A percentile compares a stretch with the other conserved stretches of the same genome.
phyloP scores from a whole-genome alignment of 768 basidiomycete species.

The Porpolomopsis calyptriformis region DNA sequence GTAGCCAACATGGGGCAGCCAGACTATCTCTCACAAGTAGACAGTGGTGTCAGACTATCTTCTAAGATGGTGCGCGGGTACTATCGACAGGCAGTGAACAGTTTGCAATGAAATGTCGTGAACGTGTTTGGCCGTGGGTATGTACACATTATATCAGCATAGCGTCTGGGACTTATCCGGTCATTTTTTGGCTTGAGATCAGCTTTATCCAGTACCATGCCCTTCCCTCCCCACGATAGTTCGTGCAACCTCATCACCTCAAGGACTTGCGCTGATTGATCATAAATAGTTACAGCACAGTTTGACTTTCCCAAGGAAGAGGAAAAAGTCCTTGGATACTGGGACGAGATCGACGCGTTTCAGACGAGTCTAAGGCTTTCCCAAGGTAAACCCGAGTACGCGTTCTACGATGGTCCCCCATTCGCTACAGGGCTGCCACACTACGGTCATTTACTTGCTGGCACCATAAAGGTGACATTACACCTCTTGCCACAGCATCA shows the following conservation, averaged over 20 bases:
- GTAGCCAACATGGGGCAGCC: too few species aligned
- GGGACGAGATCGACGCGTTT: conserved; percentile 97
- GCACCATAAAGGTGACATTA: conserved; percentile 74
- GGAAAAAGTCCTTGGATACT: conserved; percentile 80
- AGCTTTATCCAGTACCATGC: conserved; percentile 29
- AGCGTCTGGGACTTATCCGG: too few species aligned
- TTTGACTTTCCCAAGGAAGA: conserved; percentile 87
- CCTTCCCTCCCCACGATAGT: conserved; percentile 68
- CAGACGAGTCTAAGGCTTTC: conserved; percentile 87
- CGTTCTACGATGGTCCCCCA: conserved; percentile 96
- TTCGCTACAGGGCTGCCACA: conserved; percentile 96
- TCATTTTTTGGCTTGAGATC: too few species aligned
- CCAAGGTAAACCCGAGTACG: conserved; percentile 79
- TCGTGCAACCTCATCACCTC: conserved; percentile 18
- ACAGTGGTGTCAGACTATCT: too few species aligned
- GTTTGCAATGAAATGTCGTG: too few species aligned
- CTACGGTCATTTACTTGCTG: conserved; percentile 88
- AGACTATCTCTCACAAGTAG: too few species aligned
- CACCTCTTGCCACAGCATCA: background rate
- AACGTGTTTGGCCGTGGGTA: too few species aligned
- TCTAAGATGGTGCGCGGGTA: too few species aligned
- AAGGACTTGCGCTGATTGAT: conserved; percentile 10
- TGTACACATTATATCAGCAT: too few species aligned
- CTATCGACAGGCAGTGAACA: too few species aligned
- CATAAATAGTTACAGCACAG: conserved; percentile 47